Conservation (phyloP, 352 stramenopile species). For the Phytopythium montanum region DNA sequence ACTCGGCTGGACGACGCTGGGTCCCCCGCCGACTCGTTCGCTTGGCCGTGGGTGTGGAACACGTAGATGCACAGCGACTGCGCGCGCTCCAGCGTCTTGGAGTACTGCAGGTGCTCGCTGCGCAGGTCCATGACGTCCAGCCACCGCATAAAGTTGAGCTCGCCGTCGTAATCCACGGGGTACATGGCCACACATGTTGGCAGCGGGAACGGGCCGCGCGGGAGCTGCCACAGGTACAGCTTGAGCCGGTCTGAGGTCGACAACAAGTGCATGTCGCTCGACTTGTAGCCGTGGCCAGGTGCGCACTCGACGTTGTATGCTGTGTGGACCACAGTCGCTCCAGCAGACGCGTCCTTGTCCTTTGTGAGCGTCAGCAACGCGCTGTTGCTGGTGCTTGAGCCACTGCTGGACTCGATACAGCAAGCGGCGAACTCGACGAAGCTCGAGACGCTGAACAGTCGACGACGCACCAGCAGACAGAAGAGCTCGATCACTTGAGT, state of each 20-base stretch:
- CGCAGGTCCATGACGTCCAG: constrained; percentile 81
- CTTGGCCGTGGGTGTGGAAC: constrained; percentile 79
- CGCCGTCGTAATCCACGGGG: constrained; percentile 56
- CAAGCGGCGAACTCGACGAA: constrained; percentile 71
- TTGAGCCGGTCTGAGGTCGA: constrained; percentile 63
- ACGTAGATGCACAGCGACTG: constrained; percentile 81
- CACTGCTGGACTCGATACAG: constrained; percentile 35
- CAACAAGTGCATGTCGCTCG: constrained; percentile 66
- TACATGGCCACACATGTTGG: constrained; percentile 67
- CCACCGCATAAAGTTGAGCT: constrained; percentile 67
- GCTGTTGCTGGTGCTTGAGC: constrained; percentile 26
- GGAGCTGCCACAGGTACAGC: constrained; percentile 83
- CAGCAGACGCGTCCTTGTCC: constrained; percentile 2
- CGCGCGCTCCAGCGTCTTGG: constrained; percentile 78
- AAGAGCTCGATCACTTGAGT: constrained; percentile 82
- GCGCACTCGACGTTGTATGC: constrained; percentile 87
- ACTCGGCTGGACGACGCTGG: constrained; percentile 31
- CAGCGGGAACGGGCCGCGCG: constrained; percentile 60
- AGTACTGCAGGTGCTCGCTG: constrained; percentile 64
- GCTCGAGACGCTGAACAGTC: constrained; percentile 64
- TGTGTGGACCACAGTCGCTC: constrained; percentile 54
- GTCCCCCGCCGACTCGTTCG: constrained; percentile 46
- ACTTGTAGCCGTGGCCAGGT: constrained; percentile 81
- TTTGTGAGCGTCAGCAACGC: constrained; percentile 24
- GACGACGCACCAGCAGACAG: constrained; percentile 70